Evolutionary conservation across 2,329 filamentous ascomycete genomes (phyloP), one percentile per base, ranked within the genome.

Genomic region (Aplosporella prunicola): DNA sequence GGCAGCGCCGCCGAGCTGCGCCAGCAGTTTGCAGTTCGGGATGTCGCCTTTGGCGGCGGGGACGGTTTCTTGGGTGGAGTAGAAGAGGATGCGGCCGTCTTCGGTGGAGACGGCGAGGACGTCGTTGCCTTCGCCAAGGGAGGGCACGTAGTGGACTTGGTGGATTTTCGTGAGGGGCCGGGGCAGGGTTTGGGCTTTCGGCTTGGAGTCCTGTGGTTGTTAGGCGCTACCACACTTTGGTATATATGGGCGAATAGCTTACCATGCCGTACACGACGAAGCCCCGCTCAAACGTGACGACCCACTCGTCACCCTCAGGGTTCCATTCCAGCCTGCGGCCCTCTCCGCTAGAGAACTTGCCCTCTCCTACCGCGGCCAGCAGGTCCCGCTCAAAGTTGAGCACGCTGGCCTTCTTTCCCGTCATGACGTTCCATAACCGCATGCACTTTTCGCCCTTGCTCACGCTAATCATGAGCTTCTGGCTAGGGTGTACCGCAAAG

Each of bases 381-480:
- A 91, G 71, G 1, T 80, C 74, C 40, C 74, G 71, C 46, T 74
- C 74, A 57, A 96, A 96, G 56, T 84, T 91, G 49, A 98, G 65
- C 35, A 94, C 88, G 20, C 88, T 86, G 1, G 88, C 88, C 65
- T 94, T 95, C 66, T 89, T 93, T 11, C 88, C 91, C 3, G 89
- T 96, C 47, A 96, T 87, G 45, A 98, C 60, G 54, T 98, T 96
- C 91, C 91, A 98, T 46, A 96, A 61, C 46, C 91, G 71, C 83
- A 98, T 93, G 53, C 80, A 86, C 46, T 78, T 79, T 65, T 98
- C 91, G 46, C 87, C 87, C 51, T 81, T 85, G 48, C 85, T 82
- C 7, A 96, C 87, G 49, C 78, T 93, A 43, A 98, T 77, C 84
- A 96, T 94, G 34, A 98, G 68, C 64, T 95, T 96, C 74, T 93